Conservation (phyloP, 352 stramenopile genomes). For the Plasmopara muralis region DNA sequence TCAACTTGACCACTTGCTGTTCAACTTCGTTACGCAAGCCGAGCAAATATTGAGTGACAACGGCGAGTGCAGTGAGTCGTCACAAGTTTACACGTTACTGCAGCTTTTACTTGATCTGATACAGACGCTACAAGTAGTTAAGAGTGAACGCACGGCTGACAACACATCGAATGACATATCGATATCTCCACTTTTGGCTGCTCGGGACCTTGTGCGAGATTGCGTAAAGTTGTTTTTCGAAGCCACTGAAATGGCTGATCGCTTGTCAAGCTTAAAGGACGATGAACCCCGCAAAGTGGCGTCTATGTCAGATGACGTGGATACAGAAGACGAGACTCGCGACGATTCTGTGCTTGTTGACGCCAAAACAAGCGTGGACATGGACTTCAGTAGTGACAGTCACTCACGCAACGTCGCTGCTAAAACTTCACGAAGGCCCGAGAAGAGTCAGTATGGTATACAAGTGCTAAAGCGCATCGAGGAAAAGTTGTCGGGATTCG, state of each 20-base stretch:
- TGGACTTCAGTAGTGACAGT: conserved; percentile 15
- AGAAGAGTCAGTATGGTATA: conserved; percentile 49
- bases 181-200: conserved; percentile 22
- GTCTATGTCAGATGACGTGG: conserved; percentile 9
- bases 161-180: neutral
- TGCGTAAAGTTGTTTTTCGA: conserved; percentile 65
- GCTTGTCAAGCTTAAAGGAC: conserved; percentile 33
- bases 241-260: conserved; percentile 54
- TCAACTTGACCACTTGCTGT: conserved; percentile 31
- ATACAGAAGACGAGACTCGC: conserved; percentile 11
- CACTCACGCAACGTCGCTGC: conserved; percentile 5
- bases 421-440: conserved; percentile 3
- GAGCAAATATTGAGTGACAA: conserved; percentile 9
- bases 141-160: neutral
- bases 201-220: conserved; percentile 30
- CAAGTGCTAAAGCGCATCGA: conserved; percentile 70
- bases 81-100: conserved; percentile 11
- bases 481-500: conserved; percentile 58
- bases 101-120: conserved; percentile 27
- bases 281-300: conserved; percentile 4
- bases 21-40: conserved; percentile 18
- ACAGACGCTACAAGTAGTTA: conserved; percentile 11
- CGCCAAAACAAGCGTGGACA: conserved; percentile 8
- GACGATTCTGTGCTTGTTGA: conserved; percentile 10
- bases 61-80: conserved; percentile 1